phyloP scores from a whole-genome alignment of 2,329 filamentous ascomycete genomes.

The Pezicula rhizophila region DNA sequence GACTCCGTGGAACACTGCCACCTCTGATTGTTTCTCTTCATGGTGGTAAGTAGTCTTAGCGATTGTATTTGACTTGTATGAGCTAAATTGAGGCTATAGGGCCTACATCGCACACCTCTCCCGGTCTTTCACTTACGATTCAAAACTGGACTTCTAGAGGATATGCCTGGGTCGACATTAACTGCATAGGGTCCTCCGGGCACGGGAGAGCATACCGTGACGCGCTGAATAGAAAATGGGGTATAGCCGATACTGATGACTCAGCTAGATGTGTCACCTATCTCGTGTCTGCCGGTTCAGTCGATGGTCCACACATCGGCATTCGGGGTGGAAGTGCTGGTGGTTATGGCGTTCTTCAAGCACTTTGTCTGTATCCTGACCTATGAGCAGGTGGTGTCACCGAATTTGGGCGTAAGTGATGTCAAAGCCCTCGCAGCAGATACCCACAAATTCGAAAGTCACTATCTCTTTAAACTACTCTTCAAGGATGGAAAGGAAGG shows the following conservation, averaged over 20 bases:
- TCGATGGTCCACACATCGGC: conserved; percentile 34
- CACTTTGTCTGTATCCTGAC: conserved; percentile 38
- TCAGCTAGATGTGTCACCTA: conserved; percentile 39
- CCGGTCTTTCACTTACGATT: conserved; percentile 36
- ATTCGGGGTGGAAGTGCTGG: conserved; percentile 47
- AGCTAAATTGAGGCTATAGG: conserved; percentile 12
- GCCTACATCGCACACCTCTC: conserved; percentile 37
- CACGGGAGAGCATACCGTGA: conserved; percentile 45
- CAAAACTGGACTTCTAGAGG: conserved; percentile 51
- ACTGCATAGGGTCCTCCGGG: conserved; percentile 46
- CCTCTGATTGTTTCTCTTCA: conserved; percentile 45
- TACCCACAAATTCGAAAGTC: conserved; percentile 51
- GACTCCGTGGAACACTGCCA: conserved; percentile 33
- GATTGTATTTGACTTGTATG: too few relatives aligned
- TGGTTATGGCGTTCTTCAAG: conserved; percentile 47
- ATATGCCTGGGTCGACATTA: conserved; percentile 44
- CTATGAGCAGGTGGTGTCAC: conserved; percentile 44
- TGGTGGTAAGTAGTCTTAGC: conserved; percentile 28
- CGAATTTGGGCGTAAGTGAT: conserved; percentile 46
- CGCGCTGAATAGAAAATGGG: conserved; percentile 43
- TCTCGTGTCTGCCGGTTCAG: conserved; percentile 31
- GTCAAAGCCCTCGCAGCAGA: conserved; percentile 38
- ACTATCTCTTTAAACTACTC: conserved; percentile 42
- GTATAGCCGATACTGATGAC: conserved; percentile 44
- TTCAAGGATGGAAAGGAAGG: conserved; percentile 24